A percentile compares a stretch with the other conserved stretches of the same genome.
Conservation (phyloP, 768 basidiomycete species). For the Candolleomyces aberdarensis region DNA sequence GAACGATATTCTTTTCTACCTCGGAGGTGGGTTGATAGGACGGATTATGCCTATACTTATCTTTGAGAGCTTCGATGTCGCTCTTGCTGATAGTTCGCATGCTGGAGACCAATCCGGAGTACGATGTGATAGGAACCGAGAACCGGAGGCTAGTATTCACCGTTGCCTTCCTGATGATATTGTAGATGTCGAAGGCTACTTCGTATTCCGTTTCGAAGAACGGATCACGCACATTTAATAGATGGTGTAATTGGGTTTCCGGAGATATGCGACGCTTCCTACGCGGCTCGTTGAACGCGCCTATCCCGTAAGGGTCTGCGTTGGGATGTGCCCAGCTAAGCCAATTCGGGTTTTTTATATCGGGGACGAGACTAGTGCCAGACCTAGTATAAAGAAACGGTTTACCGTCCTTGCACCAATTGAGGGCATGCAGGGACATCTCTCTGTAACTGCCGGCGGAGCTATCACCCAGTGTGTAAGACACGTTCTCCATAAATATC, state of each 20-base stretch:
- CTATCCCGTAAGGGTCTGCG: neutral
- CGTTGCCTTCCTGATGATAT: neutral
- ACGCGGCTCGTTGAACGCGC: neutral
- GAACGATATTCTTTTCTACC: neutral
- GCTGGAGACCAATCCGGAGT: neutral
- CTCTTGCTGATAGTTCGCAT: neutral
- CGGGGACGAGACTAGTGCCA: neutral
- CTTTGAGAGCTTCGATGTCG: neutral
- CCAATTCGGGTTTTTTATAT: neutral
- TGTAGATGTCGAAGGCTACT: neutral
- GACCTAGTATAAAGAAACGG: neutral
- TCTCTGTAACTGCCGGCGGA: neutral
- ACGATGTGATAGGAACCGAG: neutral
- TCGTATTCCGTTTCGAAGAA: neutral
- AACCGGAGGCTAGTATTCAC: neutral
- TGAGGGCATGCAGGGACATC: neutral
- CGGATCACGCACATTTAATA: neutral
- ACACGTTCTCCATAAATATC: neutral
- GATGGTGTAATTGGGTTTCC: neutral
- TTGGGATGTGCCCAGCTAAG: neutral
- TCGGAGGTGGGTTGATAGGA: neutral
- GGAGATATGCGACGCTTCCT: neutral
- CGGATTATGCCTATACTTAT: neutral
- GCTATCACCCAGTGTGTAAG: neutral
- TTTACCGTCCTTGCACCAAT: neutral